These are phyloP conservation scores for Globisporangium carolinianum DNA, from an alignment of 352 stramenopile species.

Conservation along the genomic window DNA sequence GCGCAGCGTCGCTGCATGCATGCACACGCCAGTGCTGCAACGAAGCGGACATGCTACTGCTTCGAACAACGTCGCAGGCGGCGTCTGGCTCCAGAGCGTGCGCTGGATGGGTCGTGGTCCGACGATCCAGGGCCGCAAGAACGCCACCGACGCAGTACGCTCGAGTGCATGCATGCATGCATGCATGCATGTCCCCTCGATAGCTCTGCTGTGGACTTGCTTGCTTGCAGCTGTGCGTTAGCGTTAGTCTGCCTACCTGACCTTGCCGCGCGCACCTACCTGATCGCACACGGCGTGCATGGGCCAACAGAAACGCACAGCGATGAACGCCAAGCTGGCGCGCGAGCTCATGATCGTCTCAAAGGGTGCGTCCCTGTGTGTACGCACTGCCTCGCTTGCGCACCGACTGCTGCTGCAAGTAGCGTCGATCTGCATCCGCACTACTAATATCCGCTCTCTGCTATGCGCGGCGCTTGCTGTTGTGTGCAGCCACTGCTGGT, in stretches of 20 bases:
- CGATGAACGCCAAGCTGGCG: slow-evolving; percentile 70
- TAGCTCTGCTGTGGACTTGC: no score
- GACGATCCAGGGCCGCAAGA: slow-evolving; percentile 80
- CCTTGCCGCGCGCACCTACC: no score
- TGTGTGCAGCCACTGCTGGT: slow-evolving; percentile 33
- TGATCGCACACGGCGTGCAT: no score
- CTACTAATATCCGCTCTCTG: not conserved
- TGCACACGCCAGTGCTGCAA: no score
- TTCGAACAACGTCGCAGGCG: not conserved
- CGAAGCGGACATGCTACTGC: not conserved
- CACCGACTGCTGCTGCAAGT: not conserved
- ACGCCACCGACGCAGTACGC: slow-evolving; percentile 64
- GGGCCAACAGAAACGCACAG: slow-evolving; percentile 51
- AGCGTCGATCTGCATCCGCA: no score
- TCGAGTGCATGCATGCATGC: no score
- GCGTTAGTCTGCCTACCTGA: no score
- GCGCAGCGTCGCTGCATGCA: no score
- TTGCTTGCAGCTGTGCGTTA: no score
- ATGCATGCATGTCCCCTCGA: not conserved
- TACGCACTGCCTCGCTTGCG: not conserved
- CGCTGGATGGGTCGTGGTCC: slow-evolving; percentile 74
- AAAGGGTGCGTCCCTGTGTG: slow-evolving; percentile 30
- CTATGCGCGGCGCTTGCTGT: not conserved
- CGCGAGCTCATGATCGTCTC: slow-evolving; percentile 70
- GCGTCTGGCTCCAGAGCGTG: slow-evolving; percentile 34